Evolutionary conservation across 2,329 filamentous ascomycete genomes (phyloP).

Genomic region (Lanzia echinophila): DNA sequence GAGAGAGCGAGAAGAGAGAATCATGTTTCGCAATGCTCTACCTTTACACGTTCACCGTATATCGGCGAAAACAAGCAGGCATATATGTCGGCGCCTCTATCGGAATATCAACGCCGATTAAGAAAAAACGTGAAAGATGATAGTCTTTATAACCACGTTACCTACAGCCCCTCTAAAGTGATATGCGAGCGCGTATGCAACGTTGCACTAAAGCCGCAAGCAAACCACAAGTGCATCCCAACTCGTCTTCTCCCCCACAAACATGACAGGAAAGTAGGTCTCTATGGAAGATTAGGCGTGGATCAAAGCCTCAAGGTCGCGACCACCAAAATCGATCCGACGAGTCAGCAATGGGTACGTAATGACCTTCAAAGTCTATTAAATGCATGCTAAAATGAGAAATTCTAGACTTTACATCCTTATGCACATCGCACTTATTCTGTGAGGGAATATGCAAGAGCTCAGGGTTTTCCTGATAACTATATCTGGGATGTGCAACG

Average conservation of each 20-base stretch:
- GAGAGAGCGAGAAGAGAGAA: not conserved
- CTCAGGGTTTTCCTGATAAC: conserved; percentile 14
- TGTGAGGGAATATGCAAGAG: conserved; percentile 15
- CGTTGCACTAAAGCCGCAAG: conserved; percentile 5
- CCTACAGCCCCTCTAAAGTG: not conserved
- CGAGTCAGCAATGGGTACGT: not conserved
- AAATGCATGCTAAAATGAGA: not conserved
- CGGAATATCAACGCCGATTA: conserved; percentile 12
- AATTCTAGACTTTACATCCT: conserved; percentile 13
- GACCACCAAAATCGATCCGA: not conserved
- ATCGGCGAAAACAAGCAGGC: conserved; percentile 5
- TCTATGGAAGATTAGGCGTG: not conserved
- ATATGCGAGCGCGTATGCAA: conserved; percentile 7
- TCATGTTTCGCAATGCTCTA: not conserved
- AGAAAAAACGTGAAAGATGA: not conserved
- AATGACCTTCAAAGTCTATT: not conserved
- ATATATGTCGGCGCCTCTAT: conserved; percentile 5
- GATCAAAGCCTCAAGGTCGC: not conserved
- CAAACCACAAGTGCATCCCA: conserved; percentile 5
- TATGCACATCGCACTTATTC: conserved; percentile 9
- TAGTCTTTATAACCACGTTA: conserved; percentile 13
- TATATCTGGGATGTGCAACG: conserved; percentile 12
- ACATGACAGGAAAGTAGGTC: not conserved
- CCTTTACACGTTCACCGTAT: not conserved
- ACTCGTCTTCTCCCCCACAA: not conserved